A percentile compares a stretch with the other conserved stretches of the same genome.
Evolutionary conservation across 2,329 filamentous ascomycete genomes (phyloP).

Genomic region (Sclerotinia glacialis): DNA sequence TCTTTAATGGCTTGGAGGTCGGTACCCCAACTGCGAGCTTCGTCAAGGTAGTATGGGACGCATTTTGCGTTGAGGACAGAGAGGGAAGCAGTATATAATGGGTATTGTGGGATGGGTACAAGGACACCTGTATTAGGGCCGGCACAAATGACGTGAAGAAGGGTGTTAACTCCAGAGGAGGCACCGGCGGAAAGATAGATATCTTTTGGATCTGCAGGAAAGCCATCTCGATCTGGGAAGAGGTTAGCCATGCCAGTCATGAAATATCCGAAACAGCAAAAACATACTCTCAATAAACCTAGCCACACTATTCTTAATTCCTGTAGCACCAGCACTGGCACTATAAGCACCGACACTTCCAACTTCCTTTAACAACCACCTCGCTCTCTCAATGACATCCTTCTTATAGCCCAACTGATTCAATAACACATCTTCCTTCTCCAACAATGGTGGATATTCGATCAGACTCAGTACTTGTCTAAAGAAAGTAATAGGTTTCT

Average conservation of each 20-base stretch:
- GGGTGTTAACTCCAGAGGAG: constrained; percentile 90
- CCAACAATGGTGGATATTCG: constrained; percentile 82
- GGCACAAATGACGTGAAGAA: constrained; percentile 85
- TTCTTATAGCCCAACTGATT: constrained; percentile 78
- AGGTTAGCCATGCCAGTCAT: constrained; percentile 20
- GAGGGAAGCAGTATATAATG: constrained; percentile 92
- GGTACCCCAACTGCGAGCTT: constrained; percentile 82
- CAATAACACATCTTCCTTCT: constrained; percentile 77
- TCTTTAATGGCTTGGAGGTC: constrained; percentile 74
- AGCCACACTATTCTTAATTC: constrained; percentile 84
- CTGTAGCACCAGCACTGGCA: constrained; percentile 83
- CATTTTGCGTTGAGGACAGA: constrained; percentile 78
- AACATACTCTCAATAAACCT: constrained; percentile 81
- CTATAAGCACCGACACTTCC: constrained; percentile 96
- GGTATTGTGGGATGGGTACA: constrained; percentile 96
- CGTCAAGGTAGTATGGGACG: constrained; percentile 93
- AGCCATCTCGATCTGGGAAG: constrained; percentile 73
- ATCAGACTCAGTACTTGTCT: constrained; percentile 90
- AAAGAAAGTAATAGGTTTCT: constrained; percentile 99
- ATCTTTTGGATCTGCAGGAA: constrained; percentile 72
- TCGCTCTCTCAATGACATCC: constrained; percentile 83
- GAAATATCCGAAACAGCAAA: not conserved
- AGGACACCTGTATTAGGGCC: constrained; percentile 76
- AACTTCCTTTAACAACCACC: constrained; percentile 74
- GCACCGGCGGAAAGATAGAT: constrained; percentile 92